A percentile compares a stretch with the other conserved stretches of the same genome.
These are phyloP conservation scores for Tetrapisispora phaffii DNA, from an alignment of 805 yeast genomes.

Conservation along the genomic window DNA sequence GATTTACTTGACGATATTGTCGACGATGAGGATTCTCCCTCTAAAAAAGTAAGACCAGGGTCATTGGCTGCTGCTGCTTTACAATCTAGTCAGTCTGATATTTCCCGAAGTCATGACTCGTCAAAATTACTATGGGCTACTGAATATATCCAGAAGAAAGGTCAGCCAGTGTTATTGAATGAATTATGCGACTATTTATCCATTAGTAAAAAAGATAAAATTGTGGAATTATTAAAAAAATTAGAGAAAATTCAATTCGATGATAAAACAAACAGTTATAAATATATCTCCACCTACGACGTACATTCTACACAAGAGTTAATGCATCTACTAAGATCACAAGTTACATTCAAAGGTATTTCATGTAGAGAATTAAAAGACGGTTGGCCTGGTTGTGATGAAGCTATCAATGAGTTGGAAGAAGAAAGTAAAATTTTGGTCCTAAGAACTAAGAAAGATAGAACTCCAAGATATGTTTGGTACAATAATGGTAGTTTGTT, in stretches of 20 bases:
- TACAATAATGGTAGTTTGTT: constrained; percentile 71
- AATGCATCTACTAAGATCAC: constrained; percentile 60
- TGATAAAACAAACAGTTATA: constrained; percentile 52
- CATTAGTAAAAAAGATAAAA: constrained; percentile 44
- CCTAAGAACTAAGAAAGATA: constrained; percentile 84
- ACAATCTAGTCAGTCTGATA: constrained; percentile 22
- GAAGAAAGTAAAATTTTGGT: constrained; percentile 69
- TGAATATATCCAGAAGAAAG: constrained; percentile 68
- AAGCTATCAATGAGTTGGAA: constrained; percentile 71
- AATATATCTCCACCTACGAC: constrained; percentile 82
- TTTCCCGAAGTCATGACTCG: constrained; percentile 47
- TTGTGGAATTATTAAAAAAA: constrained; percentile 62
- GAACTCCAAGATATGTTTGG: constrained; percentile 89
- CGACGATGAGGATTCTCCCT: constrained; percentile 17
- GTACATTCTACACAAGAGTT: constrained; percentile 74
- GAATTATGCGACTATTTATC: constrained; percentile 61
- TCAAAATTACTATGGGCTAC: constrained; percentile 87
- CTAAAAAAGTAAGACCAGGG: constrained; percentile 26
- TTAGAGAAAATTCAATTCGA: constrained; percentile 71
- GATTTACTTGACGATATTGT: constrained; percentile 9
- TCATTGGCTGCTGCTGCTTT: constrained; percentile 26
- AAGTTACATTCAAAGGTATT: constrained; percentile 79
- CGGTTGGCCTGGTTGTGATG: constrained; percentile 89
- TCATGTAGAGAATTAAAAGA: constrained; percentile 63
- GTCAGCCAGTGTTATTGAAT: constrained; percentile 55